Base-by-base conservation (phyloP, 2,329 filamentous ascomycete species). In the Diaporthe citri region DNA sequence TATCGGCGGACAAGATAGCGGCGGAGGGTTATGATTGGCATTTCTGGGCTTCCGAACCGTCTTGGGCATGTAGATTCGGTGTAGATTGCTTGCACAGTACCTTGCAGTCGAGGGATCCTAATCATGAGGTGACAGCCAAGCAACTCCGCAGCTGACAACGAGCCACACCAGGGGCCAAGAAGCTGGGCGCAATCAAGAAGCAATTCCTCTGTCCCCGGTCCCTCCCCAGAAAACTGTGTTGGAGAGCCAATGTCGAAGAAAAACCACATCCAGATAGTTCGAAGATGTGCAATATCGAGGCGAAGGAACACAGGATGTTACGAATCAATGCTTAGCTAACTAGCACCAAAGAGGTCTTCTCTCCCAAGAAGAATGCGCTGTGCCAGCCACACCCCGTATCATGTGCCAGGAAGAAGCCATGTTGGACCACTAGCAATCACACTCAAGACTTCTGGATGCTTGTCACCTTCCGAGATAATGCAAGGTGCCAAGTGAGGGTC, bases 391-490 rank as follows among this genome's bases (percentile, higher is more conserved):
- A 67, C 41, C 12, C 46, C 46, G 64, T 52, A 67, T 52, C 64
- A 67, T 69, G 64, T 41, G 64, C 34, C 64, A 55, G 48, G n/a
- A 55, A 52, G 64, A 55, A 36, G 48, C 22, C 41, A 2, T 41
- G 31, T 55, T 69, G 48, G 64, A 69, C 64, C 48, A 52, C 64
- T 69, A 69, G 46, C 15, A 17, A 31, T 69, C 48, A 55, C 64
- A 69, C 64, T 55, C 64, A 69, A 69, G 64, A 69, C 64, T 69
- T 55, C 55, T 13, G 15, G 22, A 69, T 55, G 64, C 64, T 69
- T 69, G 64, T 34, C 64, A 69, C 64, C 64, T 69, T 69, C 64
- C 64, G 48, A 69, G 64, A 69, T 41, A 69, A 69, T 55, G 46
- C 64, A 67, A 67, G 64, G 46, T 52, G 64, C 64, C 64, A 69